Conservation (phyloP, 345 rosid genomes). For the Hypericum androsaemum region DNA sequence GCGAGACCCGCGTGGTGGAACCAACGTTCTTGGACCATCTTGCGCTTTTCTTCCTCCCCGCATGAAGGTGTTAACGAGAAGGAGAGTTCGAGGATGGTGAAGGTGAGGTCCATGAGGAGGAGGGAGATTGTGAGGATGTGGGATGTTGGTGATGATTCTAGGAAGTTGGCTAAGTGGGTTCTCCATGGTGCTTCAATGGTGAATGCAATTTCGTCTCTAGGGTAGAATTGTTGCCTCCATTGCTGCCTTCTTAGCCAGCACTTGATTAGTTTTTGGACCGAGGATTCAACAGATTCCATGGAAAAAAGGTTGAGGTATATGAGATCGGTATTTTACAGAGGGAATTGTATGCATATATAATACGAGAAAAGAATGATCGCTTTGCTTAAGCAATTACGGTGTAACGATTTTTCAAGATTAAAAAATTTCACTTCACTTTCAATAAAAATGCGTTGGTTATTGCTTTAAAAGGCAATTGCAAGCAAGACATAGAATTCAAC, state of each 20-base stretch:
- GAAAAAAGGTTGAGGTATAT: constrained; percentile 3
- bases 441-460: too few relatives aligned
- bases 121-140: constrained; percentile 29
- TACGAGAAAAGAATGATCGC: too few relatives aligned
- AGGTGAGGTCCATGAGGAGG: constrained; percentile 43
- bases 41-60: too few relatives aligned
- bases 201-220: constrained; percentile 2
- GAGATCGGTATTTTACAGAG: too few relatives aligned
- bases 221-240: constrained; percentile 34
- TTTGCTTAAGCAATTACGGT: too few relatives aligned
- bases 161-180: constrained; percentile 21
- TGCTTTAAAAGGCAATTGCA: too few relatives aligned
- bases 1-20: constrained; percentile 51
- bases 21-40: constrained; percentile 19
- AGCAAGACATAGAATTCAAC: too few relatives aligned
- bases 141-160: constrained; percentile 34
- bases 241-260: constrained; percentile 36
- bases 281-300: constrained; percentile 31
- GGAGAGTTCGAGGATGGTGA: constrained; percentile 49
- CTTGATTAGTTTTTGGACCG: constrained; percentile 36
- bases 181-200: constrained; percentile 34
- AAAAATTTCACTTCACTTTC: too few relatives aligned
- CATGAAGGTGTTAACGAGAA: constrained; percentile 22
- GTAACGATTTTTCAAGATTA: too few relatives aligned
- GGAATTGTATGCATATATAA: too few relatives aligned